phyloP scores from a whole-genome alignment of 2,329 filamentous ascomycete genomes.

The Xylariaceae sp. region DNA sequence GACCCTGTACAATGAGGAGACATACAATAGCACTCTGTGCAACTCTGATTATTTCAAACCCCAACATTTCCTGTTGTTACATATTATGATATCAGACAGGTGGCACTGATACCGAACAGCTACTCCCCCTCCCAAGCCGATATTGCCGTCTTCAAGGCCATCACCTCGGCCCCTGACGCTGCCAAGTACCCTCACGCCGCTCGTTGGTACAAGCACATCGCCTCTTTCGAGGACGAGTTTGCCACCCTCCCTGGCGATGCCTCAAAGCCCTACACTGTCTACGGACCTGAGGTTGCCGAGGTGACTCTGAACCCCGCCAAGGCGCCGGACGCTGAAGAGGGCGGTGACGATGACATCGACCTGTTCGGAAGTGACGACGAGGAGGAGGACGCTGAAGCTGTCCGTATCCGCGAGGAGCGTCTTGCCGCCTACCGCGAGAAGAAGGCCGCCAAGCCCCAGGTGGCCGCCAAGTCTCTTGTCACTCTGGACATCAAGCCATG shows the following conservation, averaged over 20 bases:
- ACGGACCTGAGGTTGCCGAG: conserved; percentile 79
- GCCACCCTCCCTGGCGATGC: conserved; percentile 85
- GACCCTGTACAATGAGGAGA: conserved; percentile 59
- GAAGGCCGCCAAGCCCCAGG: conserved; percentile 92
- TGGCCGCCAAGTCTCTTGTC: conserved; percentile 90
- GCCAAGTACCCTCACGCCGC: conserved; percentile 90
- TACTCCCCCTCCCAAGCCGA: conserved; percentile 84
- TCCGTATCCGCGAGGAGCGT: conserved; percentile 78
- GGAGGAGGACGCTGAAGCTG: conserved; percentile 88
- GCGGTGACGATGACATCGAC: conserved; percentile 75
- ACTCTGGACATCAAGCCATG: conserved; percentile 97
- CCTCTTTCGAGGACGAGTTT: conserved; percentile 90
- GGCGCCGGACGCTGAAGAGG: conserved; percentile 55
- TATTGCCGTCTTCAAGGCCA: conserved; percentile 89
- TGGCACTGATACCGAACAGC: too few species aligned
- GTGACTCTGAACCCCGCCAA: conserved; percentile 82
- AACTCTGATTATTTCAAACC: conserved; percentile 30
- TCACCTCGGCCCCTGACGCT: conserved; percentile 70
- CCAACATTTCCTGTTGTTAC: neutral
- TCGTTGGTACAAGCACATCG: conserved; percentile 99
- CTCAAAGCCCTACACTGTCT: conserved; percentile 81
- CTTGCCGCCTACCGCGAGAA: conserved; percentile 93
- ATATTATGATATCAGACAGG: too few species aligned
- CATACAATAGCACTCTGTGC: conserved; percentile 34
- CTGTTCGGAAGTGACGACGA: conserved; percentile 92